Base-by-base conservation (phyloP, 1,139 yeast genomes). In the Candida albicans region DNA sequence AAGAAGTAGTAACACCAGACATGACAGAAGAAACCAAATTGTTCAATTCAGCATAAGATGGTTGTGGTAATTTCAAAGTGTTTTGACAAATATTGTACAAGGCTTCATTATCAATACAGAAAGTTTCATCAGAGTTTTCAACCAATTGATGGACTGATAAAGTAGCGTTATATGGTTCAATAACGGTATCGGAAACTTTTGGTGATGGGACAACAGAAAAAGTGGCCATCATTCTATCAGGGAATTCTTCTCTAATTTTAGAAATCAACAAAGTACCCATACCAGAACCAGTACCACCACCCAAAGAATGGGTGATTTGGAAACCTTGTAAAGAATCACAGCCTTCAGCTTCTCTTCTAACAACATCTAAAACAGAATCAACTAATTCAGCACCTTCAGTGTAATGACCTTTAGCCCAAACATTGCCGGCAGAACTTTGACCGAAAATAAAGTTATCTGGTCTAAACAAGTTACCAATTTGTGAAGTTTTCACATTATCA, bases 231-330 rank as follows among this genome's bases (percentile, higher is more conserved):
- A 89, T 89, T 74, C 96, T 84, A 68, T 89, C 96, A 41, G 95
- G 90, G 58, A 82, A 88, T 65, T 88, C 96, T 65, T 88, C 95
- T 67, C 90, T 81, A 59, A 87, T 84, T 61, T 83, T 84, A 46
- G 89, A 80, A 56, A 87, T 81, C 59, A 87, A 76, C 55, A 88
- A 69, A 37, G 96, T 87, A 61, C 96, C 96, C 91, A 89, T 84
- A 69, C 96, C 96, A 30, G 96, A 87, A 61, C 96, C 96, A 43
- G 96, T 89, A 75, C 96, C 96, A 69, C 96, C 96, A 68, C 96
- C 96, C 51, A 89, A 78, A 35, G 96, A 89, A 67, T 89, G 96
- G 43, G 96, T 82, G 61, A 89, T 84, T 71, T 88, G 96, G 81
- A 89, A 89, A 56, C 96, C 96, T 72, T 89, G 96, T 57, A 89